Conservation (phyloP, 2,329 filamentous ascomycete species). For the Nigrospora sphaerica region DNA sequence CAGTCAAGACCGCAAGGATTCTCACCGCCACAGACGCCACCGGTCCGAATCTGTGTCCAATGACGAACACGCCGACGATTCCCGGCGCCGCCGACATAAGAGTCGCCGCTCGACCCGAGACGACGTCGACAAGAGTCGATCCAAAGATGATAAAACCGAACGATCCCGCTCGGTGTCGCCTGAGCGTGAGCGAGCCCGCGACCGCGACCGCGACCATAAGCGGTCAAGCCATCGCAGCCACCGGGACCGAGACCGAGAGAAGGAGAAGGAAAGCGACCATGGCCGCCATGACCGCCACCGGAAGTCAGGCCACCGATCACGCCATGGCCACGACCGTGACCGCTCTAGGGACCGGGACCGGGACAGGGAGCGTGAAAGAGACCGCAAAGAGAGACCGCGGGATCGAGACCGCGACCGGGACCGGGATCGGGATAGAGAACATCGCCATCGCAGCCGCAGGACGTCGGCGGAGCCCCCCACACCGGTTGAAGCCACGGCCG, state of each 20-base stretch:
- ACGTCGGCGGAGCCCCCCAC: constrained; percentile 22
- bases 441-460: constrained; percentile 25
- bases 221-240: constrained; percentile 37
- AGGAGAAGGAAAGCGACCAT: constrained; percentile 24
- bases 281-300: constrained; percentile 14
- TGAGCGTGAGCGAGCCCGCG: constrained; percentile 33
- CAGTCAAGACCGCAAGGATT: constrained; percentile 38
- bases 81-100: constrained; percentile 44
- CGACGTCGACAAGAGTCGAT: constrained; percentile 34
- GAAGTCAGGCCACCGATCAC: constrained; percentile 30
- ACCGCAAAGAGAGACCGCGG: constrained; percentile 15
- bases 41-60: constrained; percentile 43
- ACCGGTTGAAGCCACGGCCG: constrained; percentile 24
- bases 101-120: constrained; percentile 36
- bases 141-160: constrained; percentile 36
- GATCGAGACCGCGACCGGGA: constrained; percentile 25
- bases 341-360: constrained; percentile 27
- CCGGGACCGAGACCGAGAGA: constrained; percentile 34
- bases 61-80: constrained; percentile 40
- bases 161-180: constrained; percentile 60
- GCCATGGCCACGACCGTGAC: constrained; percentile 31
- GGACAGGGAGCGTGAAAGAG: constrained; percentile 24
- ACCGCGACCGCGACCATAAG: constrained; percentile 33
- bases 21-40: constrained; percentile 44
- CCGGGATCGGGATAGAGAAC: constrained; percentile 25